Base-by-base conservation (phyloP, 2,329 filamentous ascomycete species). In the Byssochlamys sp. region DNA sequence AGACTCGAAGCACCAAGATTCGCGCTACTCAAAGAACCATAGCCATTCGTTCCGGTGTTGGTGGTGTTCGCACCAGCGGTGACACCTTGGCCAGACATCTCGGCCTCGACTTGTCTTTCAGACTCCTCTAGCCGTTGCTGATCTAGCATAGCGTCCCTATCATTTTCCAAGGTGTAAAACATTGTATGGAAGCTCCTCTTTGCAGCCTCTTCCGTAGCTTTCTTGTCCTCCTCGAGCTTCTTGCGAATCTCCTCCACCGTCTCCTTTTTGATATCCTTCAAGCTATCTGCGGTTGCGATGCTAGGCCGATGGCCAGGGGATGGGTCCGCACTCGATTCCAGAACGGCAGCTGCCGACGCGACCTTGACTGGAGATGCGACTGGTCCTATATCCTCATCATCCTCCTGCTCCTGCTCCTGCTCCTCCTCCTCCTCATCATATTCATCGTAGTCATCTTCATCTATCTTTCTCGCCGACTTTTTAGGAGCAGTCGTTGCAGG, bases 41-140 rank as follows among this genome's bases (percentile, higher is more conserved):
- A 90, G 62, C 90, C 88, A 63, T 84, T 83, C 12, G 78, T 78
- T 35, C 78, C 77, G 19, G 75, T 76, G 60, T 80, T 79, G 62
- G 77, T 77, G 59, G 77, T 77, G 59, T 76, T 77, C 57, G 74
- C 81, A 56, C 81, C 83, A 67, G 85, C 82, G 55, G 75, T 75
- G 53, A 73, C 71, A 7, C 69, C 73, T 62, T 81, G 78, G 31
- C 81, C 81, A 29, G 91, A 91, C 81, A 96, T 94, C 75, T 99
- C 94, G 12, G 91, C 91, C 72, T 97, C 92, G 9, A 97, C 87
- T 71, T 95, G 91, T 70, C 95, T 88, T 72, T 99, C 94, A 1
- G 95, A 91, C 72, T 97, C 94, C 69, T 99, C 94, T 27, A 99
- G 81, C 72, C 92, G 90, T 73, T 97, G 91, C 74, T 99, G 94